Conservation (phyloP, 176 grass and related monocot species). For the Urochloa ruziziensis region DNA sequence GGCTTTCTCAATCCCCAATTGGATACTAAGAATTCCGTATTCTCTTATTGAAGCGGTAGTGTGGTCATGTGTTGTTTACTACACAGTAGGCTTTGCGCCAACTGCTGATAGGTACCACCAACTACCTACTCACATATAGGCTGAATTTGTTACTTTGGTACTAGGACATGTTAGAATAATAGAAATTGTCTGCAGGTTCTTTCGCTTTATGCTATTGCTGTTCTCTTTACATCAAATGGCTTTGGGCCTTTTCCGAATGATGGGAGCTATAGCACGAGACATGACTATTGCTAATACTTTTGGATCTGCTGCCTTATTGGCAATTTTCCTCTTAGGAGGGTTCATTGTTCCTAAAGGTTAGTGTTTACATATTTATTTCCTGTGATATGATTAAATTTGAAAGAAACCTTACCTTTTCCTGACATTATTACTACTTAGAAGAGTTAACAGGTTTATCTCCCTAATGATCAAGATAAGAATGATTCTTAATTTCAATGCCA, state of each 20-base stretch:
- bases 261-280: constrained; percentile 69
- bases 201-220: constrained; percentile 62
- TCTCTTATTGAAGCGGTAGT: constrained; percentile 65
- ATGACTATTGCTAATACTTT: constrained; percentile 65
- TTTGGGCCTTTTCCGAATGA: constrained; percentile 71
- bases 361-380: not conserved
- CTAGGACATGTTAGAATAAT: not conserved
- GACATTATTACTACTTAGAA: not conserved
- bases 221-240: constrained; percentile 86
- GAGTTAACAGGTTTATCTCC: not conserved
- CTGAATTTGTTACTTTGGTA: not conserved
- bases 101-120: constrained; percentile 47
- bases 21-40: constrained; percentile 66
- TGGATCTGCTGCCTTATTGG: constrained; percentile 53
- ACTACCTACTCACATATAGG: not conserved
- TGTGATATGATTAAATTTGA: not conserved
- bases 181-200: constrained; percentile 45
- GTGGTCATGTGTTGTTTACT: constrained; percentile 78
- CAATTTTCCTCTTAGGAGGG: constrained; percentile 66
- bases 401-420: not conserved
- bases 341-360: constrained; percentile 75
- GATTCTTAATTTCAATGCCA: not conserved
- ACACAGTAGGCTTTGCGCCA: constrained; percentile 70
- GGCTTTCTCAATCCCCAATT: constrained; percentile 75
- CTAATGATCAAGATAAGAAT: not conserved